A percentile compares a stretch with the other conserved stretches of the same genome.
Conservation (phyloP, 371 early-diverging fungal species). For the Zancudomyces culisetae region DNA sequence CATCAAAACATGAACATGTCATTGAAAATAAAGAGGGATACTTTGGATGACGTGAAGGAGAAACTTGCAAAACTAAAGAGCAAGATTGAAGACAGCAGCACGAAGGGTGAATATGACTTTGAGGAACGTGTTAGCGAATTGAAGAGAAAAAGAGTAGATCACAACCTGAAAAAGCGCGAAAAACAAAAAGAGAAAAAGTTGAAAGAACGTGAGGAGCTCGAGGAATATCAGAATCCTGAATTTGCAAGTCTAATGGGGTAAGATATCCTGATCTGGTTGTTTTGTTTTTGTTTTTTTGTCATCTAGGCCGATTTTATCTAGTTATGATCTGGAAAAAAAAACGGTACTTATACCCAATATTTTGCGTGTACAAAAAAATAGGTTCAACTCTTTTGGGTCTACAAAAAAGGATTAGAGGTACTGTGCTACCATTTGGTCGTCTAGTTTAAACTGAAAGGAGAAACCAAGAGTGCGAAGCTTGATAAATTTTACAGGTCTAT, state of each 20-base stretch:
- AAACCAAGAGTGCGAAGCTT: too few species aligned
- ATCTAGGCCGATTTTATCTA: too few species aligned
- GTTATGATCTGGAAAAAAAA: too few species aligned
- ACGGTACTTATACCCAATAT: too few species aligned
- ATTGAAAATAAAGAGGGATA: slow-evolving; percentile 52
- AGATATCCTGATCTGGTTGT: neutral
- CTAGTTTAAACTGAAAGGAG: too few species aligned
- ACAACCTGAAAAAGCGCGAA: slow-evolving; percentile 13
- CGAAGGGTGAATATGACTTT: slow-evolving; percentile 11
- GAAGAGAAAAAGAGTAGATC: slow-evolving; percentile 20
- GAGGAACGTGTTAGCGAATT: slow-evolving; percentile 22
- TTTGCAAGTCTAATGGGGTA: neutral
- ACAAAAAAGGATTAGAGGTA: too few species aligned
- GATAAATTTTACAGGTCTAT: too few species aligned
- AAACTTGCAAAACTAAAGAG: slow-evolving; percentile 23
- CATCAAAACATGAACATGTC: slow-evolving; percentile 48
- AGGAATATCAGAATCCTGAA: neutral
- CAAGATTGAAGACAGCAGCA: slow-evolving; percentile 11
- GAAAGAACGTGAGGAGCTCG: neutral
- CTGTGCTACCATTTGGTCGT: too few species aligned
- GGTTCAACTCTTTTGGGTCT: too few species aligned
- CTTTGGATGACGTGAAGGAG: slow-evolving; percentile 20
- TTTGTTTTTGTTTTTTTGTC: too few species aligned
- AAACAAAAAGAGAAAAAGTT: slow-evolving; percentile 1
- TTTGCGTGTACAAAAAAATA: too few species aligned